These are phyloP conservation scores for Candida caryicola DNA, from an alignment of 805 yeast genomes.

Conservation along the genomic window DNA sequence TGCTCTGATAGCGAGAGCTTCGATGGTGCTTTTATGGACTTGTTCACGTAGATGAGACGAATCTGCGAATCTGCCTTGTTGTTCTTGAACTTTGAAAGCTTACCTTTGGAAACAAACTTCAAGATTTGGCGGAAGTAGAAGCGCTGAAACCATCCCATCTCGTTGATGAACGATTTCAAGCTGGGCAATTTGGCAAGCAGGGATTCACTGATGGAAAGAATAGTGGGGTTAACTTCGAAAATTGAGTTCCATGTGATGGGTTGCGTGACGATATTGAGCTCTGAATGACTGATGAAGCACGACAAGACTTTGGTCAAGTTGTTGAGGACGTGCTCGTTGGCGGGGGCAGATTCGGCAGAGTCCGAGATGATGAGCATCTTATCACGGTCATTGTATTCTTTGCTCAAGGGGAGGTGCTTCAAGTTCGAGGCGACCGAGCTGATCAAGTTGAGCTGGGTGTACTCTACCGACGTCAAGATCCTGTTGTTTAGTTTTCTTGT, in stretches of 20 bases:
- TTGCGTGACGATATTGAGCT: conserved; percentile 16
- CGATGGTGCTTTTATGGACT: conserved; percentile 18
- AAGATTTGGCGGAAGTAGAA: conserved; percentile 34
- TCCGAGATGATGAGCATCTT: conserved; percentile 16
- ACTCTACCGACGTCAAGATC: conserved; percentile 21
- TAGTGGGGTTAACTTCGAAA: conserved; percentile 22
- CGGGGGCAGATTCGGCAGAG: conserved; percentile 10
- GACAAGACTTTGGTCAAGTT: conserved; percentile 38
- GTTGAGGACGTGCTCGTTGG: conserved; percentile 25
- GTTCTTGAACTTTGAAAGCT: conserved; percentile 32
- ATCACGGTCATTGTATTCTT: conserved; percentile 28
- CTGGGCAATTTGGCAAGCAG: conserved; percentile 16
- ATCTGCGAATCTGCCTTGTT: conserved; percentile 18
- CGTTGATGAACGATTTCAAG: conserved; percentile 6
- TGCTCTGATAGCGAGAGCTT: conserved; percentile 22
- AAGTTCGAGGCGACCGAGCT: conserved; percentile 52
- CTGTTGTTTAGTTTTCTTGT: conserved; percentile 16
- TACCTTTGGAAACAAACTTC: conserved; percentile 48
- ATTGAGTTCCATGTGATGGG: conserved; percentile 12
- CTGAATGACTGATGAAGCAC: conserved; percentile 35
- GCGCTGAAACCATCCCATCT: conserved; percentile 4
- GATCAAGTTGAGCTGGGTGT: conserved; percentile 51
- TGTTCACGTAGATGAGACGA: conserved; percentile 43
- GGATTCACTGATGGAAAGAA: conserved; percentile 27
- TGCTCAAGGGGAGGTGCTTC: conserved; percentile 45